Evolutionary conservation across 2,329 filamentous ascomycete genomes (phyloP).

Genomic region (Penicillium brevicompactum): DNA sequence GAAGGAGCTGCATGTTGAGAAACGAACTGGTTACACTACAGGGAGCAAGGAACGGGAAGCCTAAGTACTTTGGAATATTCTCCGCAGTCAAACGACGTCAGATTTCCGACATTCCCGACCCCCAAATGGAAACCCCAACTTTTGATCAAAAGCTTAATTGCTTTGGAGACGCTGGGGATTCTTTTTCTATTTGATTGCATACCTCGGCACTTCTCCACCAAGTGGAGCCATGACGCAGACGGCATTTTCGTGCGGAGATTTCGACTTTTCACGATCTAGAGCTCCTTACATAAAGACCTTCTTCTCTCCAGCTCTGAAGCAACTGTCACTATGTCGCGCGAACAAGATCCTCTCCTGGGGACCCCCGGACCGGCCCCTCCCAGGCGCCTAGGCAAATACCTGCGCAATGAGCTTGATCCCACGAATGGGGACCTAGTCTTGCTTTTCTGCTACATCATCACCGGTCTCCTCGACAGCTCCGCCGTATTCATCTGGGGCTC

Average conservation of each 20-base stretch:
- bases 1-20: not conserved
- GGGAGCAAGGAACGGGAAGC: not conserved
- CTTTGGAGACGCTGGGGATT: not conserved
- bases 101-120: not conserved
- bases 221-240: conserved; percentile 1
- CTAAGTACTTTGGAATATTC: not conserved
- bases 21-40: not conserved
- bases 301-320: not conserved
- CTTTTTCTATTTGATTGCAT: not conserved
- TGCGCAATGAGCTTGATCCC: conserved; percentile 54
- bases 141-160: not conserved
- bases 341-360: conserved; percentile 18
- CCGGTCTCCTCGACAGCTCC: conserved; percentile 74
- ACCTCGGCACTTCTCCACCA: not conserved
- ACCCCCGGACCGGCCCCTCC: not conserved
- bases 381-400: conserved; percentile 4
- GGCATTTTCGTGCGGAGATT: not conserved
- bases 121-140: not conserved
- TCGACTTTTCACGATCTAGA: not conserved
- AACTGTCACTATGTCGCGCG: conserved; percentile 5
- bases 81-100: not conserved
- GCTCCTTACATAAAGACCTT: not conserved
- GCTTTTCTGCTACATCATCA: conserved; percentile 73
- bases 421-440: conserved; percentile 69
- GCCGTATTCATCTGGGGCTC: conserved; percentile 76